Evolutionary conservation across 805 yeast genomes (phyloP), one percentile per base, ranked within the genome.

Genomic region (Candida alai): DNA sequence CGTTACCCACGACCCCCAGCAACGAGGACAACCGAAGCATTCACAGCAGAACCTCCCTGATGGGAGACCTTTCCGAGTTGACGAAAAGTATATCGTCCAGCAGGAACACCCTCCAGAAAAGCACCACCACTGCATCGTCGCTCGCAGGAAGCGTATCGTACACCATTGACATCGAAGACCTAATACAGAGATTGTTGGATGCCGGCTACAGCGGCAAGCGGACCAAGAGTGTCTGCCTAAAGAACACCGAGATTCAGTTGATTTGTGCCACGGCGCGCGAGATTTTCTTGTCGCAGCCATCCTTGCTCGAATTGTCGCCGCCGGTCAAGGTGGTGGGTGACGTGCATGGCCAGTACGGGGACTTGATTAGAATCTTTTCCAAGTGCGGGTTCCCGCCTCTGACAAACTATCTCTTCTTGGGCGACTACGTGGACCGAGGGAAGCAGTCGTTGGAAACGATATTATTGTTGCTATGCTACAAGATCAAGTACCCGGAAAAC

Each of bases 351-450:
- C 98, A 93, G 60, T 93, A 82, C 56, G 84, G 84, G 33, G 98
- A 93, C 61, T 68, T 93, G 42, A 77, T 93, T 44, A 76, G 98
- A 45, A 73, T 93, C 40, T 87, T 93, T 61, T 87, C 95, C 37
- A 83, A 88, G 65, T 89, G 97, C 65, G 98, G 98, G 15, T 86
- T 90, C 61, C 98, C 98, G 4, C 97, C 97, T 2, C 75, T 83
- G 42, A 78, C 96, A 10, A 93, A 93, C 59, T 93, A 88, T 60
- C 65, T 93, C 45, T 90, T 93, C 50, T 62, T 93, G 30, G 98
- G 98, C 19, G 98, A 93, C 62, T 93, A 93, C 58, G 98, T 93
- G 30, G 98, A 93, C 63, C 74, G 98, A 46, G 98, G 98, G 38
- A 93, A 93, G 60, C 98, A 93, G 62, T 82, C 94, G 3, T 65